Evolutionary conservation across 192 early-diverging fungal genomes (phyloP).

Genomic region (Spizellomyces punctatus): DNA sequence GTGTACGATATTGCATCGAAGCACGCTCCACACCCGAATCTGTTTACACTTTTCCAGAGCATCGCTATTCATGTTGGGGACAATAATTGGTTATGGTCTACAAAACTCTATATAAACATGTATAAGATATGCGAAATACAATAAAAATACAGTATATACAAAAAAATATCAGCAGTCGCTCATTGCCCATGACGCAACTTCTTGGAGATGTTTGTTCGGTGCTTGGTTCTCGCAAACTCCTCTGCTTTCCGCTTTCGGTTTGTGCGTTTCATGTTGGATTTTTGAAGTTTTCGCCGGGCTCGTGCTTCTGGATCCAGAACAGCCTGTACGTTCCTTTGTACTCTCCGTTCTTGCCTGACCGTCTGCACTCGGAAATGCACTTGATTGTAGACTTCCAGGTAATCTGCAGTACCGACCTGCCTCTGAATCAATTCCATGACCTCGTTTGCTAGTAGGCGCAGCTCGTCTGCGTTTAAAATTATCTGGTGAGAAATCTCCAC

Average conservation of each 20-base stretch:
- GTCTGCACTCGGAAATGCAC: constrained; percentile 66
- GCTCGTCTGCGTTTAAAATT: constrained; percentile 49
- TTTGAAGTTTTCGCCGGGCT: constrained; percentile 70
- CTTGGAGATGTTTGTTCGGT: constrained; percentile 15
- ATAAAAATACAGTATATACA: too few relatives aligned
- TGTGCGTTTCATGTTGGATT: constrained; percentile 70
- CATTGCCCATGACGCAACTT: background rate
- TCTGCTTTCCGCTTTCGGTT: constrained; percentile 71
- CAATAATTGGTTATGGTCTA: too few relatives aligned
- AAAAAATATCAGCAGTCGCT: too few relatives aligned
- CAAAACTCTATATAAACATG: too few relatives aligned
- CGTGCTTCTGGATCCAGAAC: constrained; percentile 75
- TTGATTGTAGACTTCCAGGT: constrained; percentile 66
- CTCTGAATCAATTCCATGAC: constrained; percentile 76
- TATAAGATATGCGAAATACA: too few relatives aligned
- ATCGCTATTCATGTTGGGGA: too few relatives aligned
- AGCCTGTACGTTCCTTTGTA: constrained; percentile 60
- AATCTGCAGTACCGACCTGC: constrained; percentile 73
- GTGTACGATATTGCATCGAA: too few relatives aligned
- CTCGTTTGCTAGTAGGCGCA: constrained; percentile 78
- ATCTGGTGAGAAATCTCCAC: constrained; percentile 7
- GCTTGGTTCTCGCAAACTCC: constrained; percentile 43
- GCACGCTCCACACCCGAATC: too few relatives aligned
- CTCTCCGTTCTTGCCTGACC: constrained; percentile 66
- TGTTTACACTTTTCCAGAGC: too few relatives aligned